Evolutionary conservation across 1,284 basidiomycete species (phyloP).

Genomic region (Sphagnurus paluster): DNA sequence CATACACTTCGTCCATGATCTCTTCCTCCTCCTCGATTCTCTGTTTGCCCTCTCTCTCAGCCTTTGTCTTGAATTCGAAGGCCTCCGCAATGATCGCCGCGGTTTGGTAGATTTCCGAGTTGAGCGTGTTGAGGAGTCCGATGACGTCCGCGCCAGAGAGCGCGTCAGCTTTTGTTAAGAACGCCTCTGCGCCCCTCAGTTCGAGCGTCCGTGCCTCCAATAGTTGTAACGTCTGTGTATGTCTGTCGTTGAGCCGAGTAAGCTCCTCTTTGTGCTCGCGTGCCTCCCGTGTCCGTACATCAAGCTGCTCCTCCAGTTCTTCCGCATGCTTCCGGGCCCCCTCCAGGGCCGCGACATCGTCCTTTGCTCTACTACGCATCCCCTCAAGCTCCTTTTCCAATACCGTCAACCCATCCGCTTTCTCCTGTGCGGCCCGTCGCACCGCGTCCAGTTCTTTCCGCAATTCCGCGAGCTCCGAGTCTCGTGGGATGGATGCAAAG

Average conservation of each 20-base stretch:
- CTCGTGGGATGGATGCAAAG: not conserved
- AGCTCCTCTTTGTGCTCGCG: conserved; percentile 11
- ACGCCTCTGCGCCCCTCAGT: conserved; percentile 36
- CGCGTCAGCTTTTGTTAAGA: conserved; percentile 42
- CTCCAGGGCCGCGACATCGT: conserved; percentile 12
- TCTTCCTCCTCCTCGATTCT: conserved; percentile 17
- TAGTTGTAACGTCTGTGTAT: conserved; percentile 15
- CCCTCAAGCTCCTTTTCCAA: conserved; percentile 14
- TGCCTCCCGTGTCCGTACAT: conserved; percentile 7
- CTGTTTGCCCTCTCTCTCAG: conserved; percentile 8
- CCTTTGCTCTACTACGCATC: conserved; percentile 11
- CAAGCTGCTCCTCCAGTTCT: conserved; percentile 12
- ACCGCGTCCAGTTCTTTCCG: conserved; percentile 11
- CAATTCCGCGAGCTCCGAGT: conserved; percentile 12
- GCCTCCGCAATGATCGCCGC: conserved; percentile 42
- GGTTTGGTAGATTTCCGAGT: conserved; percentile 46
- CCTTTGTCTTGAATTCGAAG: conserved; percentile 34
- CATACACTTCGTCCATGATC: conserved; percentile 34
- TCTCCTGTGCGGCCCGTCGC: conserved; percentile 7
- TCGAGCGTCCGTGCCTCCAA: conserved; percentile 25
- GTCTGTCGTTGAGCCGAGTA: conserved; percentile 5
- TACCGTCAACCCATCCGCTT: conserved; percentile 15
- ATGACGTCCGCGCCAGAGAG: conserved; percentile 45
- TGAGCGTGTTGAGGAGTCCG: conserved; percentile 38
- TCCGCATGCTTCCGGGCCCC: conserved; percentile 8